Evolutionary conservation across 441 rosid genomes (phyloP), one percentile per base, ranked within the genome.

Genomic region (Sinapis alba): DNA sequence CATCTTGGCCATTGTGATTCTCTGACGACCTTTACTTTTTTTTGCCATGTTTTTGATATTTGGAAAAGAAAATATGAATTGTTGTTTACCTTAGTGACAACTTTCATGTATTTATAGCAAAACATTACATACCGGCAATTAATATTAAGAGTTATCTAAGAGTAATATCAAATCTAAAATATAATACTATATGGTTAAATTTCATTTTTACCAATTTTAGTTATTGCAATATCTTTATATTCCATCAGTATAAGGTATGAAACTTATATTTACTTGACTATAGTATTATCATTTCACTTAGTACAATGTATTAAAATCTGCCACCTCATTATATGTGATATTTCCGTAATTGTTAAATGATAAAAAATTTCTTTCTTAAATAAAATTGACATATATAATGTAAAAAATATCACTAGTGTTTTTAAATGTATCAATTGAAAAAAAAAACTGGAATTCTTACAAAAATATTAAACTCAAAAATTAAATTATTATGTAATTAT

Each of bases 1-100:
- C 82, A 88, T 88, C 74, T 84, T 88, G 3, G 69, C 84, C 91
- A 88, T 85, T 61, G 82, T 83, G 20, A 88, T 69, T 56, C 77
- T 88, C 51, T 85, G 86, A 7, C 90, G 81, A 24, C 91, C 89
- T 71, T 65, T 84, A 0, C 75, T 79, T 72, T 79, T 86, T 30
- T 69, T 88, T 41, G 24, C 66, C 96, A 91, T 88, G 59, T 67
- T 64, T 34, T 15, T 7, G 13, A 5, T 18, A 10, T 36, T 50
- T 71, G 7, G 26, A 18, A 34, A 20, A 71, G 5, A 2, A 54
- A 61, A 51, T 9, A 15, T 41, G 7, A 41, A n/a, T 23, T 24
- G 69, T 0, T 62, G 15, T 38, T 62, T 15, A 0, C 36, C 47
- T 41, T 41, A 30, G 47, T 6, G 51, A 45, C 2, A 1, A 64